phyloP scores from a whole-genome alignment of 495 filamentous ascomycete species.

The Corynascus novoguineensis region DNA sequence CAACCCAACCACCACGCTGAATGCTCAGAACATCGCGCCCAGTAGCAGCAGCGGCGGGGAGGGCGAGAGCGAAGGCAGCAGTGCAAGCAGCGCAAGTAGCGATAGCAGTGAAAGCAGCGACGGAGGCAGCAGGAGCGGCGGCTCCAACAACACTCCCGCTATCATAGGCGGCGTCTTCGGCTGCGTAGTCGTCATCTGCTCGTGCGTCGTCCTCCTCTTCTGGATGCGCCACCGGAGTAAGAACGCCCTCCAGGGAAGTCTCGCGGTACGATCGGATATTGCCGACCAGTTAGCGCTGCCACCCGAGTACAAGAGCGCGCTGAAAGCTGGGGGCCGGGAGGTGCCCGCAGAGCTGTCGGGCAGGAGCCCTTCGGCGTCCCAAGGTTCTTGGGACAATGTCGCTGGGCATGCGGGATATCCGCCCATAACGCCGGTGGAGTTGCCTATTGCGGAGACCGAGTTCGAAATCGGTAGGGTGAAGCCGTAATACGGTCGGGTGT shows the following conservation, averaged over 20 bases:
- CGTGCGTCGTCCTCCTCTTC: background rate
- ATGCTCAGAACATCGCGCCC: background rate
- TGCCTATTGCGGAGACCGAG: background rate
- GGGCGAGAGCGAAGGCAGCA: too few species aligned
- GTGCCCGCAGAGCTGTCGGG: background rate
- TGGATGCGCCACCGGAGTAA: background rate
- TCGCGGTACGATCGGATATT: too few species aligned
- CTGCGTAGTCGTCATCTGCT: conserved; percentile 4
- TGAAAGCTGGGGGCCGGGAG: background rate
- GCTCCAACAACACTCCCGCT: conserved; percentile 2
- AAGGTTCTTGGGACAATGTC: background rate
- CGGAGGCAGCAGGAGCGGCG: background rate
- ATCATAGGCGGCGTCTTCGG: conserved; percentile 7
- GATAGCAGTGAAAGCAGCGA: too few species aligned
- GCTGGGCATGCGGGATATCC: background rate
- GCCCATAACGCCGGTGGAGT: background rate
- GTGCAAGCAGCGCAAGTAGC: too few species aligned
- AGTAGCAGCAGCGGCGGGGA: background rate
- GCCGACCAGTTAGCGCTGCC: too few species aligned
- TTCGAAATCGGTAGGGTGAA: background rate
- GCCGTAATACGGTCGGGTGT: too few species aligned
- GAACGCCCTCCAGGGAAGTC: too few species aligned
- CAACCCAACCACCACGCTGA: background rate
- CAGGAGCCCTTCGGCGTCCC: background rate
- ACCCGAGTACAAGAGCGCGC: background rate